Base-by-base conservation (phyloP, 257 asterid species). In the Cynanchum wilfordii region DNA sequence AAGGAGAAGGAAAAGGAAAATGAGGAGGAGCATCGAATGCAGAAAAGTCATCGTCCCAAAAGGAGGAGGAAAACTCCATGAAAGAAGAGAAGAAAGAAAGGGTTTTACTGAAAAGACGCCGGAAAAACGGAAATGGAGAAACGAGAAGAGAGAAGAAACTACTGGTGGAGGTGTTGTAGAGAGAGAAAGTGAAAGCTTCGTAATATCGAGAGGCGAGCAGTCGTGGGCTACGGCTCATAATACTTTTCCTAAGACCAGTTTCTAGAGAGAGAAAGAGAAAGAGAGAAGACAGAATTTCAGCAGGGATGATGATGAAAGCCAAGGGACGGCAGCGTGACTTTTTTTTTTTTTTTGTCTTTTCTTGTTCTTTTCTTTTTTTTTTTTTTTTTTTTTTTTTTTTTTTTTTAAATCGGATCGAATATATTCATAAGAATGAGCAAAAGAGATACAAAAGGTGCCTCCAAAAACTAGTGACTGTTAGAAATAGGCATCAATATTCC, bases 51-150 rank as follows among this genome's bases (percentile, higher is more conserved):
- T 77, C 85, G 73, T 73, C 82, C 75, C 75, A 78, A 65, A 69
- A 74, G 20, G 80, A 20, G 25, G 62, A 19, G 55, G 82, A 68
- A 15, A 85, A 73, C 52, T 85, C 96, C 96, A 89, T 87, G 65
- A 71, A 56, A 5, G 50, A 38, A 17, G 73, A 50, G n/a, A 74
- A 40, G 25, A 79, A 79, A 68, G 66, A 71, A 10, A 76, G 62
- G 75, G 84, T 71, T 74, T 66, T 76, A 24, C 74, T 70, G 66
- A 79, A 66, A 24, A 75, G 27, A 15, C 75, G 72, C 24, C 60
- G 68, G 73, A 78, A 47, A 60, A 27, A 22, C 0, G 72, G 66
- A 27, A 84, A 3, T 1, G 79, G 86, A 70, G 81, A 85, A 63
- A 85, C 74, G 70, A 82, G 77, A 59, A 80, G 74, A 72, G 73